Percentiles rank a stretch among this genome's conserved stretches.
Conservation (phyloP, 2,329 filamentous ascomycete species). For the Ascochyta rabiei region DNA sequence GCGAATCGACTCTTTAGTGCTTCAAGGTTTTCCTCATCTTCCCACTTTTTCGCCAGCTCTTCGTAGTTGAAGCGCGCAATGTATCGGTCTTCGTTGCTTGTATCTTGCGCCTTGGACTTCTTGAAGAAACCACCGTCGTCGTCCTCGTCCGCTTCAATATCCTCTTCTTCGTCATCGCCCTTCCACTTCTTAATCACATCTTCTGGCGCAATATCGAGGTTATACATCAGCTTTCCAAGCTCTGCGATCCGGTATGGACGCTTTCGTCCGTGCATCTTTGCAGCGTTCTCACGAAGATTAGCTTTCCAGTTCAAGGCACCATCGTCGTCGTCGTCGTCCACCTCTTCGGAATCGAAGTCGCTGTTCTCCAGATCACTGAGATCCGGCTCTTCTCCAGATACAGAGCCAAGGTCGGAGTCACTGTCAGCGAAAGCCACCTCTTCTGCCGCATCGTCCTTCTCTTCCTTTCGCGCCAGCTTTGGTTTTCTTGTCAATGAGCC, state of each 20-base stretch:
- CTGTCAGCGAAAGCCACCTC: slow-evolving; percentile 93
- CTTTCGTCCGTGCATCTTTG: slow-evolving; percentile 70
- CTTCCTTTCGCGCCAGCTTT: slow-evolving; percentile 37
- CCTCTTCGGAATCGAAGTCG: slow-evolving; percentile 60
- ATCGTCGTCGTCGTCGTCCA: slow-evolving; percentile 71
- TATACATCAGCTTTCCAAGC: slow-evolving; percentile 87
- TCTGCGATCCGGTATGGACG: slow-evolving; percentile 79
- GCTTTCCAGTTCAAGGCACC: slow-evolving; percentile 84
- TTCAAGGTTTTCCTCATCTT: slow-evolving; percentile 76
- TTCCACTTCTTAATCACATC: slow-evolving; percentile 83
- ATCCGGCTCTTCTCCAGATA: slow-evolving; percentile 65
- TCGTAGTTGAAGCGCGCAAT: slow-evolving; percentile 83
- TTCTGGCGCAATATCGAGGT: slow-evolving; percentile 74
- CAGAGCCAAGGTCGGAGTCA: slow-evolving; percentile 91
- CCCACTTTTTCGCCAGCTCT: slow-evolving; percentile 84
- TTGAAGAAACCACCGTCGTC: slow-evolving; percentile 71
- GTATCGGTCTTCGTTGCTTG: slow-evolving; percentile 72
- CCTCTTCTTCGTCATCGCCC: slow-evolving; percentile 64
- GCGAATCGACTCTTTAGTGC: slow-evolving; percentile 77
- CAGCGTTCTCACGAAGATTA: slow-evolving; percentile 78
- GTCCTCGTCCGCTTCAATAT: slow-evolving; percentile 62
- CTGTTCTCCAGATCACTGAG: slow-evolving; percentile 49
- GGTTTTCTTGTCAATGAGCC: slow-evolving; percentile 48
- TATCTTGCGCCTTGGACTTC: slow-evolving; percentile 58
- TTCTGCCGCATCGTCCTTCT: slow-evolving; percentile 53